A percentile compares a stretch with the other conserved stretches of the same genome.
Conservation (phyloP, 768 basidiomycete species). For the Mycena epipterygia region DNA sequence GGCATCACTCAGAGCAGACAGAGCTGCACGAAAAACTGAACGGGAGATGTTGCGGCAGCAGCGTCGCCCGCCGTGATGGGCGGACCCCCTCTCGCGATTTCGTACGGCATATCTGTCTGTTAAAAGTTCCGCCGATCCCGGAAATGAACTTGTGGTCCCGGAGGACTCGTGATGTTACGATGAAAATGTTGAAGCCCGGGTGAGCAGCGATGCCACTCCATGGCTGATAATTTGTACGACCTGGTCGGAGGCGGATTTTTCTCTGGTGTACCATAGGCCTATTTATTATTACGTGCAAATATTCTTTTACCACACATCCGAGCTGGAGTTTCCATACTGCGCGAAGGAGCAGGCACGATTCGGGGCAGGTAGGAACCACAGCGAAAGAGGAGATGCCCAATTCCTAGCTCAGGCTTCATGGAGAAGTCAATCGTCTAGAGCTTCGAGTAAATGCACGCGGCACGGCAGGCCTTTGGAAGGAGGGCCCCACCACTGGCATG, state of each 20-base stretch:
- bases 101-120: slow-evolving; percentile 18
- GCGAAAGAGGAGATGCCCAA: too few species aligned
- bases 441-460: too few species aligned
- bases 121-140: slow-evolving; percentile 22
- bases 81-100: slow-evolving; percentile 7
- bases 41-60: slow-evolving; percentile 34
- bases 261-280: slow-evolving; percentile 12
- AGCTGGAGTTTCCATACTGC: too few species aligned
- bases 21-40: slow-evolving; percentile 33
- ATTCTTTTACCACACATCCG: background rate
- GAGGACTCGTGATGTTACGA: background rate
- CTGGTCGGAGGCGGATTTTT: background rate
- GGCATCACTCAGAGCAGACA: slow-evolving; percentile 34
- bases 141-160: slow-evolving; percentile 13
- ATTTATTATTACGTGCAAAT: slow-evolving; percentile 6
- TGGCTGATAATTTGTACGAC: slow-evolving; percentile 19
- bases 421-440: too few species aligned
- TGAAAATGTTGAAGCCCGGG: slow-evolving; percentile 5
- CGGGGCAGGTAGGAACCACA: too few species aligned
- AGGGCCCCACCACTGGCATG: too few species aligned
- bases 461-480: too few species aligned
- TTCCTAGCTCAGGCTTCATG: too few species aligned
- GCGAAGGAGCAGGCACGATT: too few species aligned
- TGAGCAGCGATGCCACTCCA: slow-evolving; percentile 8
- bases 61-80: slow-evolving; percentile 28